phyloP scores from a whole-genome alignment of 768 basidiomycete genomes.

The Butyriboletus loyo region DNA sequence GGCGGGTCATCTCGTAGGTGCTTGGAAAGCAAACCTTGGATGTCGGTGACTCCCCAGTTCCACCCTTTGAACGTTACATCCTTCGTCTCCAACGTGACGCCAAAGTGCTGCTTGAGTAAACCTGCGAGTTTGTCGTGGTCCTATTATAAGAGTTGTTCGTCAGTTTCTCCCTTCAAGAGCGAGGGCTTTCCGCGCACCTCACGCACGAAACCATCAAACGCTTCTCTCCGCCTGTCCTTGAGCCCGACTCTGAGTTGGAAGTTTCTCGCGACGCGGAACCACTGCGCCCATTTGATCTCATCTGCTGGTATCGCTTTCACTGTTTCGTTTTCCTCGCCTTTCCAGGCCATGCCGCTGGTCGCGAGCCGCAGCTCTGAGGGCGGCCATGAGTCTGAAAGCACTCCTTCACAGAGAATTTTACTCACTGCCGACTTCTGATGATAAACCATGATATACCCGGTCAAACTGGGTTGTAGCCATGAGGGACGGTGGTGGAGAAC shows the following conservation, averaged over 20 bases:
- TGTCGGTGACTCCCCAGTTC: conserved; percentile 97
- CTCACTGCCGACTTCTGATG: conserved; percentile 79
- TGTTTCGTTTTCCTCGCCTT: conserved; percentile 63
- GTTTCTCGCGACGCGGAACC: conserved; percentile 88
- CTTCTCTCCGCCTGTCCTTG: conserved; percentile 71
- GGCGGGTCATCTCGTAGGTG: background rate
- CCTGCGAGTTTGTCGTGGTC: conserved; percentile 86
- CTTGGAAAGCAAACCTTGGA: conserved; percentile 64
- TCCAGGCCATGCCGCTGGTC: conserved; percentile 92
- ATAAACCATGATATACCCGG: conserved; percentile 72
- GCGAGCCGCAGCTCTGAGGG: conserved; percentile 84
- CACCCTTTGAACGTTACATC: conserved; percentile 92
- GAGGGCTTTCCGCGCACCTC: conserved; percentile 51
- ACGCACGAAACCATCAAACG: conserved; percentile 91
- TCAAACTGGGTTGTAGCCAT: conserved; percentile 82
- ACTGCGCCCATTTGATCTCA: conserved; percentile 87
- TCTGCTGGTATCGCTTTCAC: conserved; percentile 60
- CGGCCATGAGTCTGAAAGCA: background rate
- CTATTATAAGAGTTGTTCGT: conserved; percentile 36
- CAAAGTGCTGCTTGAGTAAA: conserved; percentile 85
- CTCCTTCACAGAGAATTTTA: conserved; percentile 15
- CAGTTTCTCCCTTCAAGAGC: background rate
- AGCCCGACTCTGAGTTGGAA: conserved; percentile 87
- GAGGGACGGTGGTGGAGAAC: conserved; percentile 16
- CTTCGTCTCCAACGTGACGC: conserved; percentile 76